Evolutionary conservation across 345 rosid genomes (phyloP).

Genomic region (Sonneratia alba): DNA sequence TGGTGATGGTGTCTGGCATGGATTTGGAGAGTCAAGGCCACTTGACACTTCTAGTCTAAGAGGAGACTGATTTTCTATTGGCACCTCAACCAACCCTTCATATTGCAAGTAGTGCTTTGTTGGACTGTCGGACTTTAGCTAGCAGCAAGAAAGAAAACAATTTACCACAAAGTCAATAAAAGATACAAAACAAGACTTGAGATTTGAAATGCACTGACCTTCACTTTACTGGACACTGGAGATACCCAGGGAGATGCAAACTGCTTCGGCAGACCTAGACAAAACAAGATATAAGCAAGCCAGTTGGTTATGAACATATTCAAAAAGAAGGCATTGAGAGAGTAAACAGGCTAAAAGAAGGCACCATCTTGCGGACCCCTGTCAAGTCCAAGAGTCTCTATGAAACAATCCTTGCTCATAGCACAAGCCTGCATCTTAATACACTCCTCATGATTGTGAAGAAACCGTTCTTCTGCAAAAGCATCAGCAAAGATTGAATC

Average conservation of each 20-base stretch:
- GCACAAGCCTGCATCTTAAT: slow-evolving; percentile 27
- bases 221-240: slow-evolving; percentile 8
- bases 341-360: not conserved
- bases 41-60: slow-evolving; percentile 2
- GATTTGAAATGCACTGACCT: slow-evolving; percentile 10
- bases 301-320: not conserved
- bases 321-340: not conserved
- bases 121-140: slow-evolving; percentile 19
- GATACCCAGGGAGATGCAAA: slow-evolving; percentile 7
- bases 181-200: not conserved
- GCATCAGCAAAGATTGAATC: slow-evolving; percentile 15
- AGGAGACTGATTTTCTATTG: slow-evolving; percentile 13
- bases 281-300: not conserved
- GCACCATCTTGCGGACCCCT: slow-evolving; percentile 14
- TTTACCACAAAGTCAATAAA: not conserved
- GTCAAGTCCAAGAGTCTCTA: slow-evolving; percentile 32
- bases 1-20: slow-evolving; percentile 21
- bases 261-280: slow-evolving; percentile 15
- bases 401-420: slow-evolving; percentile 26
- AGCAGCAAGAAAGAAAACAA: not conserved
- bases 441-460: slow-evolving; percentile 48
- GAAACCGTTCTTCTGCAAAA: slow-evolving; percentile 29
- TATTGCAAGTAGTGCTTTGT: slow-evolving; percentile 16
- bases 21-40: slow-evolving; percentile 16
- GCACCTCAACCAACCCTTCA: slow-evolving; percentile 24